Evolutionary conservation across 2,329 filamentous ascomycete species (phyloP).

Genomic region (Dichotomopilus funicola): DNA sequence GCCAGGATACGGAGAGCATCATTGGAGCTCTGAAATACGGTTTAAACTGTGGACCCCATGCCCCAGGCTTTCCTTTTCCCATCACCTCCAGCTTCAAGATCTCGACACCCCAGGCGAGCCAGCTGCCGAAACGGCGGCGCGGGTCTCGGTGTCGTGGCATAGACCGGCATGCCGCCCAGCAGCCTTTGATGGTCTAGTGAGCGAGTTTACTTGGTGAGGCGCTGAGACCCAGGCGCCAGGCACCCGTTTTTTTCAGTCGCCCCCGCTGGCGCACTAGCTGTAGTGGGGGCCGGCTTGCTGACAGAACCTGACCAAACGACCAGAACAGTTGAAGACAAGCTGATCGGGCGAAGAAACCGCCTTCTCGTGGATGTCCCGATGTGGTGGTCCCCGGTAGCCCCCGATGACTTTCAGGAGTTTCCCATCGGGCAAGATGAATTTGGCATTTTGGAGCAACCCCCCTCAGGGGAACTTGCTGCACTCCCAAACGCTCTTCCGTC

Average conservation of each 20-base stretch:
- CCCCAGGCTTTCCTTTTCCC: no score
- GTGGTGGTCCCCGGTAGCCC: no score
- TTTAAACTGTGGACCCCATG: not conserved
- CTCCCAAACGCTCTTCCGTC: not conserved
- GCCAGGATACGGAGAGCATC: not conserved
- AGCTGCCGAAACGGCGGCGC: constrained; percentile 1
- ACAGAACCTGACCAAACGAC: not conserved
- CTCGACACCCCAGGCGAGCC: not conserved
- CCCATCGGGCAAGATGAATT: not conserved
- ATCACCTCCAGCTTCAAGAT: not conserved
- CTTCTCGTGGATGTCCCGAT: no score
- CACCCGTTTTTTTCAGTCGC: constrained; percentile 8
- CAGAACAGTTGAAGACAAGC: not conserved
- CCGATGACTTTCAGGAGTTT: no score
- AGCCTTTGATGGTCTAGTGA: not conserved
- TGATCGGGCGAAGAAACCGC: no score
- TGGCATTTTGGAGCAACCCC: not conserved
- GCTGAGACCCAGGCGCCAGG: constrained; percentile 5
- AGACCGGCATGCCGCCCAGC: not conserved
- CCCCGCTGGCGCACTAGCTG: not conserved
- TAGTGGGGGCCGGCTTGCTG: constrained; percentile 2
- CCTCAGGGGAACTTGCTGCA: not conserved
- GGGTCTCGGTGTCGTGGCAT: not conserved
- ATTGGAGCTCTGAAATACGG: not conserved
- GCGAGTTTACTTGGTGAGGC: not conserved